Conservation (phyloP, 2,329 filamentous ascomycete genomes). For the Fusarium marasasianum region DNA sequence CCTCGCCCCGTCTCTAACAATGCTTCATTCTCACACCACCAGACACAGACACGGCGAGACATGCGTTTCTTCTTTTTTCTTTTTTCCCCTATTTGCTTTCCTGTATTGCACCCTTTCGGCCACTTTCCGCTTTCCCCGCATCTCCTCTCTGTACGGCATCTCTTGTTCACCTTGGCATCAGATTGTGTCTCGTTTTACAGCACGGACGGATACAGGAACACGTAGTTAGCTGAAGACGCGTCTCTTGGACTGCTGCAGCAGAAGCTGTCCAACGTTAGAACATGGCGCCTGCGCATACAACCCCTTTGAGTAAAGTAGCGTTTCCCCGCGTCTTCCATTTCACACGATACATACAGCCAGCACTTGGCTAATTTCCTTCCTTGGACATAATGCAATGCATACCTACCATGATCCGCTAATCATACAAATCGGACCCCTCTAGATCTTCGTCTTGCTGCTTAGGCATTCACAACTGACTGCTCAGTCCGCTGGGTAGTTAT, state of each 20-base stretch:
- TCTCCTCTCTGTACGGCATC: neutral
- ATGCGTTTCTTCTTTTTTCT: neutral
- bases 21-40: slow-evolving; percentile 12
- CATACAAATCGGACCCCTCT: neutral
- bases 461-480: neutral
- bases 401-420: slow-evolving; percentile 3
- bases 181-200: neutral
- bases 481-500: neutral
- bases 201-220: neutral
- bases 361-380: neutral
- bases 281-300: neutral
- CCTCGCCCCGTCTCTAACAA: neutral
- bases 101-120: slow-evolving; percentile 7
- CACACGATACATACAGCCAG: neutral
- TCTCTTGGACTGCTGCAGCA: neutral
- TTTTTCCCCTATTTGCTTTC: neutral
- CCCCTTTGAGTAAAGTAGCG: neutral
- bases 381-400: neutral
- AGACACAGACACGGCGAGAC: neutral
- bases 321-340: slow-evolving; percentile 16
- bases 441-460: neutral
- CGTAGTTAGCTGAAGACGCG: neutral
- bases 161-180: neutral
- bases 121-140: slow-evolving; percentile 24
- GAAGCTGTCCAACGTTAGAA: neutral